Conservation (phyloP, 2,329 filamentous ascomycete species). For the Scolecobasidium constrictum region DNA sequence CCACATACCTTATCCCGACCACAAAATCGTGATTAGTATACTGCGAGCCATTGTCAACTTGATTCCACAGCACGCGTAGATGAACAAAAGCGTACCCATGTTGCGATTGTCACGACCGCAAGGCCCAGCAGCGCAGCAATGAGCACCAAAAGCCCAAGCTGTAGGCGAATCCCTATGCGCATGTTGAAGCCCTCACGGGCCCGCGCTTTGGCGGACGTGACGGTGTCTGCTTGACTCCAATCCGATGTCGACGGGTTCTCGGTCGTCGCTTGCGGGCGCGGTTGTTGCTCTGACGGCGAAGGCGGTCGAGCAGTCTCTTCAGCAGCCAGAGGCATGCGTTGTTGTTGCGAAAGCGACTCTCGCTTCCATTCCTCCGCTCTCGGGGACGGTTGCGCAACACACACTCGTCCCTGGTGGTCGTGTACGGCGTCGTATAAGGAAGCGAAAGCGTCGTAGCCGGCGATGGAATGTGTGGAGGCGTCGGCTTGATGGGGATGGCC, state of each 20-base stretch:
- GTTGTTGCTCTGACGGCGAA: background rate
- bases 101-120: constrained; percentile 69
- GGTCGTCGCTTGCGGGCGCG: background rate
- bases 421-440: too few relatives aligned
- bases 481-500: too few relatives aligned
- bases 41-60: constrained; percentile 20
- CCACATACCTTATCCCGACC: constrained; percentile 37
- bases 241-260: background rate
- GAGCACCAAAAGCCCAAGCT: constrained; percentile 72
- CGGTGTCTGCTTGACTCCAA: background rate
- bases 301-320: background rate
- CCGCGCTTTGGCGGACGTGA: background rate
- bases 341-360: background rate
- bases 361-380: background rate
- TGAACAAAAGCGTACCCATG: constrained; percentile 35
- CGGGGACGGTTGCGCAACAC: too few relatives aligned
- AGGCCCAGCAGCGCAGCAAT: constrained; percentile 63
- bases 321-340: background rate
- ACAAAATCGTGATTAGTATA: constrained; percentile 53
- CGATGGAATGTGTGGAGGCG: too few relatives aligned
- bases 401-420: too few relatives aligned
- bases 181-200: constrained; percentile 1
- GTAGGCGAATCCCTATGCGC: constrained; percentile 73
- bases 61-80: too few relatives aligned
- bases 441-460: too few relatives aligned